Base-by-base conservation (phyloP, 2,329 filamentous ascomycete species). In the Monosporascus sp. region DNA sequence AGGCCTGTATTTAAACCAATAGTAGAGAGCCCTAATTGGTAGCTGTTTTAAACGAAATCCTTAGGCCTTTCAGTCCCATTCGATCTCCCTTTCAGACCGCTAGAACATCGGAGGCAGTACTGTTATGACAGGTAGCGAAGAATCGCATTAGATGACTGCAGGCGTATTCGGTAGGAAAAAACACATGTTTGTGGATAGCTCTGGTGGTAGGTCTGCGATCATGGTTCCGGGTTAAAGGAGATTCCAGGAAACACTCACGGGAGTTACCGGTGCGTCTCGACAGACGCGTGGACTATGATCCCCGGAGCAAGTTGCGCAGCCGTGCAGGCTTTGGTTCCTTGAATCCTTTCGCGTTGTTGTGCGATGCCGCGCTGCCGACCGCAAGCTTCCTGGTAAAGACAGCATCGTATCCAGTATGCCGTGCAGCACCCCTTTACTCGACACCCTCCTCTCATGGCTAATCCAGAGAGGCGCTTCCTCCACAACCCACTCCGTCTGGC, bases 371-470 rank as follows among this genome's bases (percentile, higher is more conserved):
- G 22, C 44, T 53, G 11, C 14, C 4, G 50, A 57, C 7, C 52
- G 54, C 1, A 59, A 63, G 4, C 52, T 41, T 14, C 8, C 55
- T n/a, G 48, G 49, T 7, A 55, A 51, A 8, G 48, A 17, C 14
- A 51, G 18, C 15, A 49, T 52, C 37, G 49, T 53, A 15, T 58
- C 43, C 6, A 68, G 56, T 20, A 67, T 62, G 3, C 57, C 57
- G 22, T 61, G 60, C 25, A 66, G 52, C 22, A 67, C 38, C 15
- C 57, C 59, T 46, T 58, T 57, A 20, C 61, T 62, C 9, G 61
- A 61, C 3, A 39, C 35, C 38, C 57, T 61, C 15, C 49, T 56
- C 1, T 48, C 54, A 2, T 45, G 45, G 9, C 53, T 37, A 9
- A 38, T 46, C 25, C 43, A 53, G 2, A 51, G 48, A 1, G 52